Conservation (phyloP, 176 grass and related monocot genomes). For the Stipa capillata region DNA sequence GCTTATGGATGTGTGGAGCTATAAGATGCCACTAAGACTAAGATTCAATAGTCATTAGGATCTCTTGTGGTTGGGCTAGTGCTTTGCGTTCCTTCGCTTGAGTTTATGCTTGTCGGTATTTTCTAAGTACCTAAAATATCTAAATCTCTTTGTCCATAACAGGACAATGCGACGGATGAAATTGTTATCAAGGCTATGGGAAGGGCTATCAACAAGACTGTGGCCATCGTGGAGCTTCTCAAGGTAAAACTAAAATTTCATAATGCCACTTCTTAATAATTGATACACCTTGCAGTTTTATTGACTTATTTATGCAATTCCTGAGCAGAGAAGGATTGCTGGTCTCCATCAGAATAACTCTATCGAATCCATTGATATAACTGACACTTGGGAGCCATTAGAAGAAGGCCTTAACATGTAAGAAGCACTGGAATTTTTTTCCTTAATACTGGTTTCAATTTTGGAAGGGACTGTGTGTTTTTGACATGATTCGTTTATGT, state of each 20-base stretch:
- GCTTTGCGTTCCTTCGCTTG: not conserved
- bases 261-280: not conserved
- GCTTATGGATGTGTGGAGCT: not conserved
- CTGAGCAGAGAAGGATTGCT: conserved; percentile 59
- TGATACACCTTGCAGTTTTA: not conserved
- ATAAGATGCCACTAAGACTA: not conserved
- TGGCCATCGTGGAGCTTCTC: conserved; percentile 58
- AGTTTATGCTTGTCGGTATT: not conserved
- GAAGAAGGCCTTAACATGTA: conserved; percentile 66
- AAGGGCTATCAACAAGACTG: conserved; percentile 61
- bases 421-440: not conserved
- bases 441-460: not conserved
- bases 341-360: conserved; percentile 57
- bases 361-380: conserved; percentile 58
- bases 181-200: conserved; percentile 72
- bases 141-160: not conserved
- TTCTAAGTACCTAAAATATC: not conserved
- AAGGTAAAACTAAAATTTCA: conserved; percentile 24
- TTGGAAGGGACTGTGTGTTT: not conserved
- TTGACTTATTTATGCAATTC: not conserved
- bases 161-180: conserved; percentile 38
- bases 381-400: conserved; percentile 71
- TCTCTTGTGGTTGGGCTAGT: not conserved
- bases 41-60: not conserved
- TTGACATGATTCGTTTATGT: not conserved